Base-by-base conservation (phyloP, 1,139 yeast species). In the Keqinozyma sinolaborantium region DNA sequence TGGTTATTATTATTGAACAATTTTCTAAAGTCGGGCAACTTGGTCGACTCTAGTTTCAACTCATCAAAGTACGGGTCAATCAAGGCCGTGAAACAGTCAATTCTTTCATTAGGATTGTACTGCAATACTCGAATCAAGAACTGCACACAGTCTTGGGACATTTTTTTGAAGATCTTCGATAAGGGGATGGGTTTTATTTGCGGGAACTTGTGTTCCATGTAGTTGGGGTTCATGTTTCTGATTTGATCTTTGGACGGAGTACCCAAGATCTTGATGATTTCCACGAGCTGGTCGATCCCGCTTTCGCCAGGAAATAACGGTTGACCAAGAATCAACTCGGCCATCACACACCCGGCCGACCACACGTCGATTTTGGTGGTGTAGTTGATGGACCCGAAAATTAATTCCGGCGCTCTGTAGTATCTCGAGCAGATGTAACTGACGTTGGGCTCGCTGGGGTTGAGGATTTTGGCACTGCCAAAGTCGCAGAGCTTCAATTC, bases 291-390 rank as follows among this genome's bases (percentile, higher is more conserved):
- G 60, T 92, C 98, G 41, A 92, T 90, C 30, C 98, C 97, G 37
- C 92, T 82, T 58, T 92, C 97, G 31, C 98, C 98, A 7, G 98
- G 98, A 64, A 92, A 92, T 42, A 92, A 69, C 4, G 98, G 98
- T 56, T 88, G 97, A 7, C 98, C 97, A 36, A 92, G 73, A 47
- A 90, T 78, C 50, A 92, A 68, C 61, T 92, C 98, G 4, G 97
- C 97, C 87, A 92, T 88, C 24, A 92, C 98, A 64, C 98, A 92
- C 14, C 96, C 97, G 9, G 95, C 90, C 13, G 96, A 86, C 98
- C 98, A 92, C 34, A 92, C 80, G 58, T 92, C 98, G 47, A 92
- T 92, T 60, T 90, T 90, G 26, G 97, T 88, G n/a, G 98, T 87
- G 60, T 86, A 86, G 57, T 85, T 84, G 6, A 92, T 83, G 9